Evolutionary conservation across 2,329 filamentous ascomycete species (phyloP), one percentile per base, ranked within the genome.

Genomic region (Escovopsis weberi): DNA sequence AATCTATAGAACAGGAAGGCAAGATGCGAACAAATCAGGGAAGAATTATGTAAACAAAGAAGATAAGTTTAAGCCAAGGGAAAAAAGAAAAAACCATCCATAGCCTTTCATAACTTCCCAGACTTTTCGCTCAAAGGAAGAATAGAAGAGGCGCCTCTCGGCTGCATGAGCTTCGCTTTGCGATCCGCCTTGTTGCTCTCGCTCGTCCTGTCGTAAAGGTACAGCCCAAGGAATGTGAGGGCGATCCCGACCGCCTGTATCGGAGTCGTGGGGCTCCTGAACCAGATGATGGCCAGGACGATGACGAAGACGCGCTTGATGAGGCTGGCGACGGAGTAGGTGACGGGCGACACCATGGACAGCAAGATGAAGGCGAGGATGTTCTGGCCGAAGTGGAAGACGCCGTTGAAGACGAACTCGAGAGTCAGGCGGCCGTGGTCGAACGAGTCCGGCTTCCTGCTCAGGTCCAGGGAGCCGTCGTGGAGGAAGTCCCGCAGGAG

Each of bases 241-340:
- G 65, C 74, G 54, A 98, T 95, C 12, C 91, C 91, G 36, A 83
- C 69, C 1, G 78, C 85, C 61, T 98, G 91, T 12, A 93, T 61
- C 12, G 70, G 72, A 5, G 85, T 95, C 30, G 91, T 94, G 2
- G 82, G 77, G 60, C 80, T 95, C 49, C 86, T 82, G 64, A 96
- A 98, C 91, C 91, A 98, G 51, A 96, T 66, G 48, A 98, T 89
- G 6, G 91, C 87, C 52, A 94, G 82, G 45, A 91, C 76, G 53
- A 98, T 94, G 55, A 98, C 89, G 56, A 94, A 95, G 11, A 98
- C 91, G 39, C 91, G 82, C 66, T 98, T 98, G 63, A 98, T 91
- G 47, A 98, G 69, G 44, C 84, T 93, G 33, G 91, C 91, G 33
- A 98, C 89, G 0, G 86, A 94, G 66, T 98, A 98, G 0, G 91